Conservation (phyloP, 2,329 filamentous ascomycete species). For the Thielaviopsis punctulata region DNA sequence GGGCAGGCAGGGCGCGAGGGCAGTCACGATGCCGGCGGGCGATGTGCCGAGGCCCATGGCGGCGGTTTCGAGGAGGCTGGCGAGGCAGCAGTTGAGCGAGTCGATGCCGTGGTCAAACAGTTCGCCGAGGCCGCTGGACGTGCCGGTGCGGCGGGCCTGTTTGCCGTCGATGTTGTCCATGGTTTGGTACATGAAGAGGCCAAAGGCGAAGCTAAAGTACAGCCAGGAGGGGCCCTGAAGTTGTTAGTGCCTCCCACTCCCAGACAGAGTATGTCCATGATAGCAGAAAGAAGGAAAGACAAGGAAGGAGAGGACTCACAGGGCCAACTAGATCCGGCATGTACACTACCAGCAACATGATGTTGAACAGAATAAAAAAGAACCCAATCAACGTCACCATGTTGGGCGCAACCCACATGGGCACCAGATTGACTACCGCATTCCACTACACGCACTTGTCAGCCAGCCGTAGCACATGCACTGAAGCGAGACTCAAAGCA, state of each 20-base stretch:
- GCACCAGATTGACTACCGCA: constrained; percentile 77
- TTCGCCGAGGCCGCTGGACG: constrained; percentile 85
- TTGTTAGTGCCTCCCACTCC: too few species aligned
- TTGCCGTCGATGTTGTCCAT: constrained; percentile 99
- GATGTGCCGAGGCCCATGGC: constrained; percentile 83
- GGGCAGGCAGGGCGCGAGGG: constrained; percentile 74
- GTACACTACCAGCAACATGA: constrained; percentile 54
- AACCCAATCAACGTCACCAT: constrained; percentile 94
- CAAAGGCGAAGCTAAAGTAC: constrained; percentile 89
- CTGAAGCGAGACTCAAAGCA: neutral
- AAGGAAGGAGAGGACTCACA: constrained; percentile 32
- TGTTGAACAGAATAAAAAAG: constrained; percentile 78
- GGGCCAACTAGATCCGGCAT: constrained; percentile 86
- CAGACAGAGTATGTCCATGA: neutral
- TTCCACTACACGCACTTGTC: constrained; percentile 55
- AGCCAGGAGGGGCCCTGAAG: constrained; percentile 68
- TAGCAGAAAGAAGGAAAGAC: neutral
- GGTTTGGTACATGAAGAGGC: constrained; percentile 96
- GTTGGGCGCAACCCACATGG: constrained; percentile 92
- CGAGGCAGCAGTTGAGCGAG: constrained; percentile 90
- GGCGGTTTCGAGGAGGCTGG: constrained; percentile 74
- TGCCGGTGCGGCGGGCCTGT: constrained; percentile 85
- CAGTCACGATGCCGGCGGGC: constrained; percentile 75
- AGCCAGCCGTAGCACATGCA: constrained; percentile 8
- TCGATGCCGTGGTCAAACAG: constrained; percentile 98